Evolutionary conservation across 495 filamentous ascomycete genomes (phyloP).

Genomic region (Apiosordaria backusii): DNA sequence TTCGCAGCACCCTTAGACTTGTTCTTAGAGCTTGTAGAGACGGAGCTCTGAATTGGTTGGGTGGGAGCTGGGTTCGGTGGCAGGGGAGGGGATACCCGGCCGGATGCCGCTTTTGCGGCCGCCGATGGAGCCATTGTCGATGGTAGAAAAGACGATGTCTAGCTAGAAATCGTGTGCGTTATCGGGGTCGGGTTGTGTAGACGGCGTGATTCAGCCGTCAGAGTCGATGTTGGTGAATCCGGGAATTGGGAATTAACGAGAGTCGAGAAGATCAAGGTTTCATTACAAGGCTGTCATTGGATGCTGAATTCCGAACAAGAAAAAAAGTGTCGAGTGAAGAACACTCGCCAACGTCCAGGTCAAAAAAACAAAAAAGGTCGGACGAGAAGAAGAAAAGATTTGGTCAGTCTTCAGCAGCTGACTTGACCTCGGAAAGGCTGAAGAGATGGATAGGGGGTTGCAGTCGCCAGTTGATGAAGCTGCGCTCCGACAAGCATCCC

Average conservation of each 20-base stretch:
- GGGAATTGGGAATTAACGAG: slow-evolving; percentile 39
- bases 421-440: slow-evolving; percentile 8
- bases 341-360: background rate
- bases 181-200: slow-evolving; percentile 6
- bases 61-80: slow-evolving; percentile 5
- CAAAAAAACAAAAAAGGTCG: slow-evolving; percentile 6
- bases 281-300: slow-evolving; percentile 43
- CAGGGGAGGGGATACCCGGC: slow-evolving; percentile 28
- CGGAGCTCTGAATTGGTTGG: background rate
- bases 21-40: slow-evolving; percentile 21
- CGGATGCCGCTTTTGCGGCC: slow-evolving; percentile 40
- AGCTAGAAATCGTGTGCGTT: slow-evolving; percentile 7
- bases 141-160: slow-evolving; percentile 18
- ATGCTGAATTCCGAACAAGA: slow-evolving; percentile 21
- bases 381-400: slow-evolving; percentile 14
- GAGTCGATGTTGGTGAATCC: background rate
- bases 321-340: slow-evolving; percentile 17
- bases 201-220: slow-evolving; percentile 4
- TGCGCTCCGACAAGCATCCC: slow-evolving; percentile 13
- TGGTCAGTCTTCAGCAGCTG: slow-evolving; percentile 15
- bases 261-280: slow-evolving; percentile 41
- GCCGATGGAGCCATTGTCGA: slow-evolving; percentile 41
- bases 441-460: slow-evolving; percentile 28
- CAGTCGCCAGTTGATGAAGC: slow-evolving; percentile 10
- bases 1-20: slow-evolving; percentile 33